phyloP scores from a whole-genome alignment of 257 asterid genomes.

The Nicotiana tomentosiformis region DNA sequence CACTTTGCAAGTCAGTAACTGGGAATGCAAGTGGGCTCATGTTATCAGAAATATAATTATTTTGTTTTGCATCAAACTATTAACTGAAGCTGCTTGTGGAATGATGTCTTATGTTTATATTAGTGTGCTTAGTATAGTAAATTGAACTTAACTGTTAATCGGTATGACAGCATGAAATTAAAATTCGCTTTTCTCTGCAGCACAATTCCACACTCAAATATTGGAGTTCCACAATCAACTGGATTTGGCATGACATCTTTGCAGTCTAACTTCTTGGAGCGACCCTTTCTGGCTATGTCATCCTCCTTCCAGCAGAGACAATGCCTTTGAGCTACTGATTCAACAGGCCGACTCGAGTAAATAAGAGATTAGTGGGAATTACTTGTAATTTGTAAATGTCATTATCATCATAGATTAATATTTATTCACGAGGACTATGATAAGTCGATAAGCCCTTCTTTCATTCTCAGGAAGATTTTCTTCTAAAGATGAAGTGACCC shows the following conservation, averaged over 20 bases:
- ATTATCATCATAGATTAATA: neutral
- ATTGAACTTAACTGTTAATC: neutral
- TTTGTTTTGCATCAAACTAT: neutral
- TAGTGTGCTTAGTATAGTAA: neutral
- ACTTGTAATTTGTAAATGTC: constrained; percentile 13
- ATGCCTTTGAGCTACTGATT: constrained; percentile 39
- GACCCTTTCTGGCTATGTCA: constrained; percentile 55
- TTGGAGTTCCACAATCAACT: constrained; percentile 63
- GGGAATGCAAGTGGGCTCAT: neutral
- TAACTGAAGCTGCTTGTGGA: neutral
- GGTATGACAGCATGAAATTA: neutral
- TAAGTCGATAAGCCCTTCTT: neutral
- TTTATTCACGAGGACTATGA: neutral
- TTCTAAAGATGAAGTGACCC: neutral
- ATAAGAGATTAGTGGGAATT: constrained; percentile 8
- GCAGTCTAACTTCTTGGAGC: constrained; percentile 57
- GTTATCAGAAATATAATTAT: neutral
- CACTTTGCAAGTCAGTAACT: neutral
- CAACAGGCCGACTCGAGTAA: constrained; percentile 2
- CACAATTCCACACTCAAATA: constrained; percentile 46
- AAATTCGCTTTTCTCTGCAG: constrained; percentile 27
- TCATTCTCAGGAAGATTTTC: neutral
- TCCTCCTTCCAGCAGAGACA: constrained; percentile 55
- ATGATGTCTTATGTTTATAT: neutral
- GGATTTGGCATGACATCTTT: constrained; percentile 55